phyloP scores from a whole-genome alignment of 257 asterid genomes.

The Mentha longifolia region DNA sequence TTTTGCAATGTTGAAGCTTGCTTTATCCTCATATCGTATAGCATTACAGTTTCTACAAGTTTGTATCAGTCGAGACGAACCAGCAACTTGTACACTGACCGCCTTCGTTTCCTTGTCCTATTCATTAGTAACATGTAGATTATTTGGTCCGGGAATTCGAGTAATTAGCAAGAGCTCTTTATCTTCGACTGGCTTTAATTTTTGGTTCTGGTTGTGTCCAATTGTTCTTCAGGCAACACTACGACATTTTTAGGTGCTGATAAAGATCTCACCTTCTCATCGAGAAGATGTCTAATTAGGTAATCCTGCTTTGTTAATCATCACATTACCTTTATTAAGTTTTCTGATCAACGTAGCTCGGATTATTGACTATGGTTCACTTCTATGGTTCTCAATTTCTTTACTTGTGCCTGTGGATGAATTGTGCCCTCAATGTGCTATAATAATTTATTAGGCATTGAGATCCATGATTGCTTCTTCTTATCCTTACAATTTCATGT shows the following conservation, averaged over 20 bases:
- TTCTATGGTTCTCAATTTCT: conserved; percentile 3
- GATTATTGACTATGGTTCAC: conserved; percentile 15
- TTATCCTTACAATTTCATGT: conserved; percentile 9
- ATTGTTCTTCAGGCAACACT: conserved; percentile 47
- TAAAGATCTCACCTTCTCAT: conserved; percentile 34
- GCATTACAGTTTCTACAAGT: conserved; percentile 17
- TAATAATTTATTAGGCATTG: conserved; percentile 7
- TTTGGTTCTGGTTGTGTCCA: conserved; percentile 25
- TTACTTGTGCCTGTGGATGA: conserved; percentile 4
- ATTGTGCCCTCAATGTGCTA: conserved; percentile 24
- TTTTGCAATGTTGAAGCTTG: conserved; percentile 13
- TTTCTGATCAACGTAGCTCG: conserved; percentile 14
- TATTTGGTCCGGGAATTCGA: conserved; percentile 8
- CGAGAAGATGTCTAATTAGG: conserved; percentile 49
- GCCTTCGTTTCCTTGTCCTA: not conserved
- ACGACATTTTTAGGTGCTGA: conserved; percentile 36
- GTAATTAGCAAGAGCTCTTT: conserved; percentile 16
- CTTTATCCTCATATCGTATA: not conserved
- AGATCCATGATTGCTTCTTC: not conserved
- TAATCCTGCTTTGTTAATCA: conserved; percentile 31
- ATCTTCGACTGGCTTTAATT: not conserved
- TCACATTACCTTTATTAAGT: conserved; percentile 11
- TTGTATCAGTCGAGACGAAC: not conserved
- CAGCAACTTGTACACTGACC: conserved; percentile 8
- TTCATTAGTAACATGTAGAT: not conserved